These are phyloP conservation scores for Cadophora sp. DNA, from an alignment of 2,329 filamentous ascomycete genomes.

Conservation along the genomic window DNA sequence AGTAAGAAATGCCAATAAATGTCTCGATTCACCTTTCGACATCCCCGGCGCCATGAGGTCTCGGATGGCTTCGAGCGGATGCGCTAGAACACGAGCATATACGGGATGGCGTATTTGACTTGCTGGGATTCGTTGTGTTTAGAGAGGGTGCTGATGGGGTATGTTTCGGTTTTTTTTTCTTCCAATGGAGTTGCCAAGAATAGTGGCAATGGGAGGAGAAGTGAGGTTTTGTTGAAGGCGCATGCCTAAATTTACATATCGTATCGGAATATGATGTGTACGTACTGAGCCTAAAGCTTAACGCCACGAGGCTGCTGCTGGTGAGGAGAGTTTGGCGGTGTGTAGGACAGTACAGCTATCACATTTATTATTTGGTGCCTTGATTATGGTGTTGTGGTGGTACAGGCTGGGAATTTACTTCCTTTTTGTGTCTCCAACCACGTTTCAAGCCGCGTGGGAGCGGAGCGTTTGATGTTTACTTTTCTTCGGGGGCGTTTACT, in stretches of 20 bases:
- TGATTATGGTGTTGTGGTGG: no score
- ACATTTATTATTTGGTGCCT: neutral
- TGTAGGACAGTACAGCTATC: neutral
- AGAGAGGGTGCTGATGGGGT: neutral
- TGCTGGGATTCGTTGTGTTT: neutral
- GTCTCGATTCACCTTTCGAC: neutral
- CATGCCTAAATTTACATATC: neutral
- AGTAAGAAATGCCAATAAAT: no score
- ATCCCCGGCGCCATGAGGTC: slow-evolving; percentile 6
- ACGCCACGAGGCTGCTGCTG: neutral
- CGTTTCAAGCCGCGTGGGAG: neutral
- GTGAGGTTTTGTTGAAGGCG: no score
- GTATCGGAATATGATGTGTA: neutral
- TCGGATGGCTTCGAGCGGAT: neutral
- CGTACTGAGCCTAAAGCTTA: slow-evolving; percentile 3
- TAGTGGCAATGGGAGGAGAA: neutral
- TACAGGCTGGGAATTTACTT: neutral
- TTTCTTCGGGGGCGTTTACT: neutral
- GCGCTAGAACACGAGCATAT: slow-evolving; percentile 7
- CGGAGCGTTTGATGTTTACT: neutral
- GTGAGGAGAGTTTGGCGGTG: neutral
- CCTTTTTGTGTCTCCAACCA: slow-evolving; percentile 3
- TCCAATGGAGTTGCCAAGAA: neutral
- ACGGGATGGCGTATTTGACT: neutral
- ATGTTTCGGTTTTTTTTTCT: neutral